Percentiles rank a stretch among this genome's conserved stretches.
Evolutionary conservation across 2,329 filamentous ascomycete genomes (phyloP).

Genomic region (Colletotrichum cereale): DNA sequence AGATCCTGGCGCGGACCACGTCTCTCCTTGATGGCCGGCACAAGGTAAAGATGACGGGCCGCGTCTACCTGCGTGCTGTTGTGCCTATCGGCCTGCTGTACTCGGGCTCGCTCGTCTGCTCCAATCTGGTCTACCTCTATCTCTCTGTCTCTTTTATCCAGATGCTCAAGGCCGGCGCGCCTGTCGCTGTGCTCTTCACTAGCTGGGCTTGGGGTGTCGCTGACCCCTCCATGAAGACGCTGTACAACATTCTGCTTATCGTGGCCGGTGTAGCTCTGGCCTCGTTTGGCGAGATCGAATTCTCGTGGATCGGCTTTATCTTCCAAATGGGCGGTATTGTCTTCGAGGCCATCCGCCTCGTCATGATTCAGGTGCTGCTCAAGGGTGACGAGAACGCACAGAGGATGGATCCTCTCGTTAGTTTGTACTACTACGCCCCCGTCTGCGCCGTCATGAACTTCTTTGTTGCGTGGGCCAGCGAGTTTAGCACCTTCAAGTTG

Average conservation of each 20-base stretch:
- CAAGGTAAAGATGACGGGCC: conserved; percentile 70
- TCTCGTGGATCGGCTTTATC: conserved; percentile 73
- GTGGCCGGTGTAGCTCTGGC: conserved; percentile 65
- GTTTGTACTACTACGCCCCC: conserved; percentile 90
- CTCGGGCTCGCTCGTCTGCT: conserved; percentile 74
- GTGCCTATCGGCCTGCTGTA: conserved; percentile 76
- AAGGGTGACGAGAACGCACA: conserved; percentile 72
- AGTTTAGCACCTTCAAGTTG: conserved; percentile 75
- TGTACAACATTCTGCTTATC: conserved; percentile 65
- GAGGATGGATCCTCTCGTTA: conserved; percentile 91
- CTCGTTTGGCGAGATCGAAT: conserved; percentile 74
- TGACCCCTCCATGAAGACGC: conserved; percentile 57
- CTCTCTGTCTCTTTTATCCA: conserved; percentile 77
- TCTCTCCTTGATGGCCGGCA: conserved; percentile 72
- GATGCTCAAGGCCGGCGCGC: conserved; percentile 78
- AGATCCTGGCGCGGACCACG: conserved; percentile 74
- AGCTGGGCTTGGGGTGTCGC: conserved; percentile 71
- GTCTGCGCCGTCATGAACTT: conserved; percentile 87
- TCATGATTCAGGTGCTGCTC: conserved; percentile 88
- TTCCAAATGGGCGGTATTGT: conserved; percentile 81
- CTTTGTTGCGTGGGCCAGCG: conserved; percentile 75
- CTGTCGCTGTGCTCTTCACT: conserved; percentile 74
- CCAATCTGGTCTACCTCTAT: conserved; percentile 77
- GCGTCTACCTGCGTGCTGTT: conserved; percentile 72
- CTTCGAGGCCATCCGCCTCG: conserved; percentile 84